A percentile compares a stretch with the other conserved stretches of the same genome.
Evolutionary conservation across 208 protist genomes (phyloP).

Genomic region (Leishmania tarentolae): DNA sequence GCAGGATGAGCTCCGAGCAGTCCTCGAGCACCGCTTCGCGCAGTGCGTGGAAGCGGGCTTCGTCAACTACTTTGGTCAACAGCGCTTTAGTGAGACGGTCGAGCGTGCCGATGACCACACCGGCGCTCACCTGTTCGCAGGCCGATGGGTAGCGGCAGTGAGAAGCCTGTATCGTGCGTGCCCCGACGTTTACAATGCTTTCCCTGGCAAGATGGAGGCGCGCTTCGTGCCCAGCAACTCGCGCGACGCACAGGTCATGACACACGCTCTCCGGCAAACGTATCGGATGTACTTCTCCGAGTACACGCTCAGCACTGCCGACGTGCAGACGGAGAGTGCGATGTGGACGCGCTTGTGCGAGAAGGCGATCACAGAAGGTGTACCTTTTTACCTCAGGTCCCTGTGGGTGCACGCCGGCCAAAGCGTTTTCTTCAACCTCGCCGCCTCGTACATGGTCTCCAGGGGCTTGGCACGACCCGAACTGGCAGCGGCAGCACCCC

Average conservation of each 20-base stretch:
- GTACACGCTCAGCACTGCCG: slow-evolving; percentile 27
- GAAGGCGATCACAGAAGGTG: slow-evolving; percentile 52
- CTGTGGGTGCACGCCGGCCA: slow-evolving; percentile 86
- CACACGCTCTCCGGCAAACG: slow-evolving; percentile 55
- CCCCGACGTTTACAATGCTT: slow-evolving; percentile 53
- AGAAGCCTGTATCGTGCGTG: slow-evolving; percentile 46
- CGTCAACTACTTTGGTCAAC: slow-evolving; percentile 96
- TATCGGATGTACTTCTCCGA: slow-evolving; percentile 64
- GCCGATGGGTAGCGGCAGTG: slow-evolving; percentile 58
- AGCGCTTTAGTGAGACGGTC: slow-evolving; percentile 90
- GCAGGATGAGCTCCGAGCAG: background rate
- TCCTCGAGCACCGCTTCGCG: slow-evolving; percentile 39
- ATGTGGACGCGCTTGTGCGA: slow-evolving; percentile 69
- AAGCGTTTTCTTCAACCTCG: slow-evolving; percentile 79
- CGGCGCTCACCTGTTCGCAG: slow-evolving; percentile 71
- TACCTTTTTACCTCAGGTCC: slow-evolving; percentile 58
- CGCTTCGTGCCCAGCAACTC: slow-evolving; percentile 49
- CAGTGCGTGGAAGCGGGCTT: slow-evolving; percentile 65
- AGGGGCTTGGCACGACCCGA: background rate
- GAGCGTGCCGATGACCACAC: slow-evolving; percentile 55
- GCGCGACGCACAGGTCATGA: slow-evolving; percentile 70
- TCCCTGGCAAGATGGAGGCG: slow-evolving; percentile 66
- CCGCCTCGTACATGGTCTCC: slow-evolving; percentile 43
- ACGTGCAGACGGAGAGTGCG: slow-evolving; percentile 40
- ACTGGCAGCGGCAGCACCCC: background rate